A percentile compares a stretch with the other conserved stretches of the same genome.
phyloP scores from a whole-genome alignment of 352 stramenopile species.

The Phytophthora fragariae region DNA sequence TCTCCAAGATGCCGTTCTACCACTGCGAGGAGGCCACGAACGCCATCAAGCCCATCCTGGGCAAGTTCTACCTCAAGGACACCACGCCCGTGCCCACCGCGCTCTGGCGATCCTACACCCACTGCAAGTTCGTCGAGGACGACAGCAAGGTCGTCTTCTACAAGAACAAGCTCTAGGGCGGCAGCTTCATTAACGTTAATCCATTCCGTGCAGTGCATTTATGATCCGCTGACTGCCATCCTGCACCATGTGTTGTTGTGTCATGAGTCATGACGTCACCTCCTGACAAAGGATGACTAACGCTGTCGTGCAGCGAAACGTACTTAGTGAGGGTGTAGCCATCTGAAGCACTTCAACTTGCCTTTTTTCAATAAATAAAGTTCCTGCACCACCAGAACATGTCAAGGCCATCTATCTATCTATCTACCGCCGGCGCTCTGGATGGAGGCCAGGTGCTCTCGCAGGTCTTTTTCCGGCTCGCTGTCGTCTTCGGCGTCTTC shows the following conservation, averaged over 20 bases:
- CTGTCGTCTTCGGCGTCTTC: conserved; percentile 32
- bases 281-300: background rate
- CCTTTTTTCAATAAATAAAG: conserved; percentile 13
- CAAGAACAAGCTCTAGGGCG: conserved; percentile 68
- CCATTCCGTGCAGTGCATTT: conserved; percentile 29
- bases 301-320: conserved; percentile 26
- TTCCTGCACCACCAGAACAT: background rate
- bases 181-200: conserved; percentile 37
- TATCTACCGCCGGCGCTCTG: conserved; percentile 43
- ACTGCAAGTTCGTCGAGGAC: conserved; percentile 96
- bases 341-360: conserved; percentile 22
- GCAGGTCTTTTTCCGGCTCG: conserved; percentile 44
- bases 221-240: conserved; percentile 16
- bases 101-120: conserved; percentile 93
- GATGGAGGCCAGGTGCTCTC: conserved; percentile 55
- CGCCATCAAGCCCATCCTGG: conserved; percentile 93
- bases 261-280: background rate
- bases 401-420: background rate
- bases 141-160: conserved; percentile 93
- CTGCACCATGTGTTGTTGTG: background rate
- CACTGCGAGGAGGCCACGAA: conserved; percentile 96
- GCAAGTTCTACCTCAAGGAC: conserved; percentile 97
- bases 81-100: conserved; percentile 87
- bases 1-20: conserved; percentile 99
- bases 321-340: conserved; percentile 23